A percentile compares a stretch with the other conserved stretches of the same genome.
Evolutionary conservation across 2,329 filamentous ascomycete genomes (phyloP).

Genomic region (Macrophomina phaseolina): DNA sequence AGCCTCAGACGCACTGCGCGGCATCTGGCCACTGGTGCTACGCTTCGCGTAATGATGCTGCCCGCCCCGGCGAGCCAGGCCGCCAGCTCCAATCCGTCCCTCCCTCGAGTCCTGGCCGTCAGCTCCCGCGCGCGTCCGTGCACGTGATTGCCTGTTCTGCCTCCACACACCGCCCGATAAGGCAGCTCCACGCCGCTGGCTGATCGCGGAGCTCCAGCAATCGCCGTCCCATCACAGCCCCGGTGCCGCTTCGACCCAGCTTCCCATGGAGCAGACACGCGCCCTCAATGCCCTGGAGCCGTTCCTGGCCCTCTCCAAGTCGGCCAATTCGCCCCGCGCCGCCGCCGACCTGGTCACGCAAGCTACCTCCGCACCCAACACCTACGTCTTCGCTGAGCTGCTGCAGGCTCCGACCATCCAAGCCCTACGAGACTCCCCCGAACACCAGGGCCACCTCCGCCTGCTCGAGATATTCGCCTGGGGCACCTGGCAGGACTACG

Average conservation of each 20-base stretch:
- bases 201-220: slow-evolving; percentile 17
- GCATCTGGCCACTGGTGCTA: slow-evolving; percentile 10
- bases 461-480: slow-evolving; percentile 90
- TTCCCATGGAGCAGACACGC: slow-evolving; percentile 73
- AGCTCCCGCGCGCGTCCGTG: neutral
- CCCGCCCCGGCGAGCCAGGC: neutral
- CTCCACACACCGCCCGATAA: slow-evolving; percentile 1
- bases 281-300: slow-evolving; percentile 71
- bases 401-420: slow-evolving; percentile 81
- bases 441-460: slow-evolving; percentile 68
- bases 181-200: slow-evolving; percentile 26
- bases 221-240: neutral
- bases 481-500: slow-evolving; percentile 84
- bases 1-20: slow-evolving; percentile 11
- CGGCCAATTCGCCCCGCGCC: slow-evolving; percentile 81
- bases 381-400: slow-evolving; percentile 94
- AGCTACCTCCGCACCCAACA: slow-evolving; percentile 87
- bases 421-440: slow-evolving; percentile 66
- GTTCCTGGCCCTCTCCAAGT: slow-evolving; percentile 88
- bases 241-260: neutral
- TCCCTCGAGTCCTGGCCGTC: neutral
- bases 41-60: slow-evolving; percentile 1
- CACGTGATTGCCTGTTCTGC: slow-evolving; percentile 15
- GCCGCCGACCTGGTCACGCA: slow-evolving; percentile 84
- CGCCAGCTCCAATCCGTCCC: neutral